phyloP scores from a whole-genome alignment of 768 basidiomycete species.

The Boletus speciosus region DNA sequence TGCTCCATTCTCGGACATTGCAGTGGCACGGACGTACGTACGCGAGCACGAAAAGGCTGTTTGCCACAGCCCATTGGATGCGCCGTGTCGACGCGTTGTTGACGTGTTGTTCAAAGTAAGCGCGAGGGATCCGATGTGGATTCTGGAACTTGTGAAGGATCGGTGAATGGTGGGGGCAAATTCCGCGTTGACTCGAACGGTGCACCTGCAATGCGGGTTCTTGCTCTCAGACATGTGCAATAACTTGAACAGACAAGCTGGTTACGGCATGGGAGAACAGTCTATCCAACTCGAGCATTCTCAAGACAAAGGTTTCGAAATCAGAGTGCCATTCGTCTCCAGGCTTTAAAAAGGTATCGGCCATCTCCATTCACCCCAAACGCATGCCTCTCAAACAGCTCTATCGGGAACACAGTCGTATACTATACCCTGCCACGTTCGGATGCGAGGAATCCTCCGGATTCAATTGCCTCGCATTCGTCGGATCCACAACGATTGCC shows the following conservation, averaged over 20 bases:
- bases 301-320: not conserved
- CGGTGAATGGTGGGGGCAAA: not conserved
- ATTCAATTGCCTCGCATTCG: not conserved
- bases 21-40: not conserved
- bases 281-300: not conserved
- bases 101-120: not conserved
- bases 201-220: not conserved
- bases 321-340: not conserved
- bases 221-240: not conserved
- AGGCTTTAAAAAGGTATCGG: not conserved
- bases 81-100: not conserved
- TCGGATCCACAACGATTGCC: conserved; percentile 8
- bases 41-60: not conserved
- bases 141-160: not conserved
- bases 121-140: not conserved
- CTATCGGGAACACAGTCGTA: not conserved
- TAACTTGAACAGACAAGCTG: not conserved
- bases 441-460: conserved; percentile 2
- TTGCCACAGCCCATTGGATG: not conserved
- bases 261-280: not conserved
- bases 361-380: not conserved
- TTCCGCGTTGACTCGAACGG: not conserved
- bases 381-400: not conserved
- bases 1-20: not conserved
- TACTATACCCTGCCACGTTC: conserved; percentile 8